Base-by-base conservation (phyloP, 139 green algal species). In the Gonium pectorale region DNA sequence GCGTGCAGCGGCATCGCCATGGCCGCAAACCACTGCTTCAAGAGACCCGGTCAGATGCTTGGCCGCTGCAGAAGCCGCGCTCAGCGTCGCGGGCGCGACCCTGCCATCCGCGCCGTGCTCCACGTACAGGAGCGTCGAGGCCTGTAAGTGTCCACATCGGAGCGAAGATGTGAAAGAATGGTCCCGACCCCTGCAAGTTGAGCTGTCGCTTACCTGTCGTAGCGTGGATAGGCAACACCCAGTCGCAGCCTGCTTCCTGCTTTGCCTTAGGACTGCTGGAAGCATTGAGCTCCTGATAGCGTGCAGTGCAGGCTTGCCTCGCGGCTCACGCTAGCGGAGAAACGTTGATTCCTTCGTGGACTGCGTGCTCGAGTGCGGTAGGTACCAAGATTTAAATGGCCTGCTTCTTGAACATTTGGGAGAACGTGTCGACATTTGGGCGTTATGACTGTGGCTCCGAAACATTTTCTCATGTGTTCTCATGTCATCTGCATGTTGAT, bases 81-180 rank as follows among this genome's bases (percentile, higher is more conserved):
- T 87, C 0, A 91, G 83, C 1, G 89, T 91, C 9, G 82, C 46
- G 15, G 67, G 60, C 6, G 85, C 71, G 31, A 94, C 63, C 64
- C 44, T 44, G 43, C 72, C 81, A 19, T 81, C 77, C 2, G 24
- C 63, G 31, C 72, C 88, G 74, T 91, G 86, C 73, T 94, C 89
- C 5, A 89, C 91, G 33, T 91, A 54, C 2, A 94, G 54, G n/a
- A 94, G 68, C 0, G 86, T 89, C 0, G 79, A 85, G 0, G 49
- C 63, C 79, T 85, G 41, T 31, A 46, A 38, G 59, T 52, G 59
- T 8, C 17, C 5, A 62, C 13, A 63, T 43, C 29, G 11, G 17
- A 8, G 5, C 27, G 11, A 43, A 63, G 63, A 40, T 33, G 67
- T 52, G 15, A 59, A 37, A 54, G 21, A 56, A 3, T 19, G 41